phyloP scores from a whole-genome alignment of 768 basidiomycete species.

The Cyclocybe cylindracea region DNA sequence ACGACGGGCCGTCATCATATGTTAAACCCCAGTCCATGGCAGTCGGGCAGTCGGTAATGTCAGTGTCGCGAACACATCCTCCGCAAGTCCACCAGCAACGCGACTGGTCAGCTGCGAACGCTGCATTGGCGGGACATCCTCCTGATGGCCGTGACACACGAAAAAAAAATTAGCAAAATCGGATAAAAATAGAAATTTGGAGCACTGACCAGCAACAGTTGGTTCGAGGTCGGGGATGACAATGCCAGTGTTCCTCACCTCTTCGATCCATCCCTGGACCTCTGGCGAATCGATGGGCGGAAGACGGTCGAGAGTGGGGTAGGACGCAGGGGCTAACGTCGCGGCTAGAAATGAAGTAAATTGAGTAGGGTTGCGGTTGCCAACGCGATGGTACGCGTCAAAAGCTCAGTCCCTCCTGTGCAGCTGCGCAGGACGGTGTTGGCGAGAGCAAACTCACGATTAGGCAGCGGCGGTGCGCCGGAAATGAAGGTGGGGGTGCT shows the following conservation, averaged over 20 bases:
- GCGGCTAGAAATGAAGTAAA: not conserved
- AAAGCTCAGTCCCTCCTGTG: not conserved
- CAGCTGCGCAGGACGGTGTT: not conserved
- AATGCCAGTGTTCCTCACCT: conserved; percentile 57
- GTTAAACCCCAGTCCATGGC: conserved; percentile 57
- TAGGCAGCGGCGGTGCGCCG: conserved; percentile 61
- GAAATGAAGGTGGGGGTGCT: conserved; percentile 49
- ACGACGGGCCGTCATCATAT: conserved; percentile 81
- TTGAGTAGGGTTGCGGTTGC: not conserved
- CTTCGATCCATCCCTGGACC: conserved; percentile 71
- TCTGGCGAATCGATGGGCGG: conserved; percentile 63
- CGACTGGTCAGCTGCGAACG: conserved; percentile 49
- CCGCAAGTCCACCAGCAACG: conserved; percentile 85
- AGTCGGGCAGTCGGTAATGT: conserved; percentile 76
- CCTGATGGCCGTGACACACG: conserved; percentile 26
- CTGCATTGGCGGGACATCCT: conserved; percentile 62
- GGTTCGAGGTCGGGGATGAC: conserved; percentile 53
- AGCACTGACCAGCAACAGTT: conserved; percentile 39
- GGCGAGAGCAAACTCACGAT: conserved; percentile 36
- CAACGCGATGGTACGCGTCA: not conserved
- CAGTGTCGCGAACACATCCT: conserved; percentile 65
- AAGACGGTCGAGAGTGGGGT: conserved; percentile 63
- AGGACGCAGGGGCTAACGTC: conserved; percentile 43
- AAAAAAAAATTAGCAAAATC: conserved; percentile 5
- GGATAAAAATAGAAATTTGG: conserved; percentile 1